Conservation (phyloP, 139 green algal species). For the Desmodesmus armatus region DNA sequence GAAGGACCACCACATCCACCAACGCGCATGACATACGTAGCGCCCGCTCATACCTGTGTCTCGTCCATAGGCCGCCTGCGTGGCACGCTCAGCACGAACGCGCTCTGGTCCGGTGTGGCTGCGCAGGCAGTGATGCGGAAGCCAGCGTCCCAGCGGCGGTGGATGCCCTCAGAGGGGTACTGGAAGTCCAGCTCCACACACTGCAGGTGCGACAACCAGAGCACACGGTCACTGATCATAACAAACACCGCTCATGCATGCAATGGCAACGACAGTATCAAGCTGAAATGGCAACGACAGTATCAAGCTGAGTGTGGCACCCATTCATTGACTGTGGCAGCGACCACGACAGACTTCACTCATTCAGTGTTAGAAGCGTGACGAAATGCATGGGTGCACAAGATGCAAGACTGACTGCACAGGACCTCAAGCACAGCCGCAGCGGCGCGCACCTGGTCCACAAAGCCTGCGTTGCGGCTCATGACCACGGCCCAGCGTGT, state of each 20-base stretch:
- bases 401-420: no score
- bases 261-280: no score
- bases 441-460: conserved; percentile 83
- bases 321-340: no score
- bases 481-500: conserved; percentile 99
- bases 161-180: conserved; percentile 93
- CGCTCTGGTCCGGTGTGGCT: conserved; percentile 93
- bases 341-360: no score
- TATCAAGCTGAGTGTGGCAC: no score
- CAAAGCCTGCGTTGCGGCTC: conserved; percentile 97
- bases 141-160: conserved; percentile 87
- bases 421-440: not conserved
- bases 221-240: not conserved
- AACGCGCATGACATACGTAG: not conserved
- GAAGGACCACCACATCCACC: not conserved
- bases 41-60: conserved; percentile 70
- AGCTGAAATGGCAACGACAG: no score
- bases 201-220: no score
- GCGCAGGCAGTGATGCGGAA: conserved; percentile 98
- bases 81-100: conserved; percentile 88
- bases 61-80: conserved; percentile 91
- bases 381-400: no score
- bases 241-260: no score
- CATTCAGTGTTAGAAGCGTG: no score
- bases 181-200: conserved; percentile 99